These are phyloP conservation scores for Blastobotrys apis DNA, from an alignment of 1,139 yeast species.

Conservation along the genomic window DNA sequence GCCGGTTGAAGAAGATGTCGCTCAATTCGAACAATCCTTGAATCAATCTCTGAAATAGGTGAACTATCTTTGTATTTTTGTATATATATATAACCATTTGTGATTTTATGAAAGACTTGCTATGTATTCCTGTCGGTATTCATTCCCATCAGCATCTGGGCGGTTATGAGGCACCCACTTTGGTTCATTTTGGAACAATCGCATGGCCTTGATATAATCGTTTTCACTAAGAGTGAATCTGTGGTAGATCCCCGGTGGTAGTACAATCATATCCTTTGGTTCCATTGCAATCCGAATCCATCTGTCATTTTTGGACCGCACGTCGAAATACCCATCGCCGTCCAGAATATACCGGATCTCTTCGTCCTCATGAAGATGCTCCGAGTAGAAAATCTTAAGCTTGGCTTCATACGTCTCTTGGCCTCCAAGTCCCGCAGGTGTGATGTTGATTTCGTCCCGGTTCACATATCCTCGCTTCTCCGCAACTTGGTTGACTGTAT, in stretches of 20 bases:
- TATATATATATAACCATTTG: too few relatives aligned
- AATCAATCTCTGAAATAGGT: slow-evolving; percentile 10
- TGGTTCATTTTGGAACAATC: slow-evolving; percentile 91
- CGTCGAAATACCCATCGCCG: slow-evolving; percentile 92
- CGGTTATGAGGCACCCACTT: slow-evolving; percentile 91
- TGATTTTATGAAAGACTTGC: too few relatives aligned
- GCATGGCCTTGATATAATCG: slow-evolving; percentile 67
- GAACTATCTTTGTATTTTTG: too few relatives aligned
- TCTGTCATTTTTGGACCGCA: slow-evolving; percentile 56
- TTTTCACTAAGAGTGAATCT: slow-evolving; percentile 70
- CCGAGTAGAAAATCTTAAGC: slow-evolving; percentile 68
- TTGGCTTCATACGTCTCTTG: slow-evolving; percentile 61
- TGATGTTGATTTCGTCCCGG: slow-evolving; percentile 66
- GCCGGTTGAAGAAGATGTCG: slow-evolving; percentile 67
- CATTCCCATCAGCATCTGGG: slow-evolving; percentile 45
- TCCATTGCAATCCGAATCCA: slow-evolving; percentile 76
- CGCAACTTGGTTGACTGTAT: slow-evolving; percentile 65
- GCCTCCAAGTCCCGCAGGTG: slow-evolving; percentile 59
- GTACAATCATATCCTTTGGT: slow-evolving; percentile 55
- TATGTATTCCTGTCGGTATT: slow-evolving; percentile 42
- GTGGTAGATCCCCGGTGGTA: slow-evolving; percentile 91
- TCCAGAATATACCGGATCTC: slow-evolving; percentile 87
- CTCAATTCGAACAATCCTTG: slow-evolving; percentile 49
- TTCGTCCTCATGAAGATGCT: slow-evolving; percentile 95
- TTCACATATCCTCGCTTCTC: slow-evolving; percentile 68